phyloP scores from a whole-genome alignment of 768 basidiomycete genomes.

The Mycena chlorophos region DNA sequence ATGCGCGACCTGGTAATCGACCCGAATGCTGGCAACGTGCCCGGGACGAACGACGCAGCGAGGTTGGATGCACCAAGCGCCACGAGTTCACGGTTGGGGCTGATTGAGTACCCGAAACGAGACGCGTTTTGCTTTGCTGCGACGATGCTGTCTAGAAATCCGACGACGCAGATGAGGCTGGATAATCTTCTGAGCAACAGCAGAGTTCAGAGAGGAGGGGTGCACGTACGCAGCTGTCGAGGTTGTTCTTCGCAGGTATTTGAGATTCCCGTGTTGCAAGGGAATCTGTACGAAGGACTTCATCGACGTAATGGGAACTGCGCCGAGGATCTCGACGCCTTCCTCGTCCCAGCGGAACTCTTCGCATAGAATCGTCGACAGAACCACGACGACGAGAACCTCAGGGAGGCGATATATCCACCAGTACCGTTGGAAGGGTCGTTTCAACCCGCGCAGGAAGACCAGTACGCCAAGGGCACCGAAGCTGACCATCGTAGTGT shows the following conservation, averaged over 20 bases:
- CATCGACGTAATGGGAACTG: conserved; percentile 63
- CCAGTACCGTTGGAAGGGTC: conserved; percentile 57
- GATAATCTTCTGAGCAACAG: background rate
- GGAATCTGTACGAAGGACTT: conserved; percentile 74
- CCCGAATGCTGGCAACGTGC: conserved; percentile 89
- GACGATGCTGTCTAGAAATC: conserved; percentile 93
- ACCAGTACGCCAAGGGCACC: conserved; percentile 68
- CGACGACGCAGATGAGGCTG: conserved; percentile 78
- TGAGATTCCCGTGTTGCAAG: conserved; percentile 54
- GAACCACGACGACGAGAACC: conserved; percentile 83
- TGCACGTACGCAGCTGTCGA: conserved; percentile 71
- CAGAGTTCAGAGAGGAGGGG: background rate
- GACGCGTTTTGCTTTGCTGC: conserved; percentile 91
- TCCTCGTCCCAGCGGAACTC: conserved; percentile 70
- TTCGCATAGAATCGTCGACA: conserved; percentile 77
- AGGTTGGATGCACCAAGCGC: conserved; percentile 88
- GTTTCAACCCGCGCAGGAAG: conserved; percentile 56
- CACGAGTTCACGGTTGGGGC: conserved; percentile 93
- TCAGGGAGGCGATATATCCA: conserved; percentile 85
- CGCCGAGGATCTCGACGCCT: conserved; percentile 84
- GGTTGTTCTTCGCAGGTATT: conserved; percentile 75
- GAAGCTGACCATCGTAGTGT: conserved; percentile 76
- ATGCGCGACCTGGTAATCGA: conserved; percentile 91
- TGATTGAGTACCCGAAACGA: conserved; percentile 84
- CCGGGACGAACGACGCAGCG: conserved; percentile 76